phyloP scores from a whole-genome alignment of 345 rosid genomes.

The Populus nigra region DNA sequence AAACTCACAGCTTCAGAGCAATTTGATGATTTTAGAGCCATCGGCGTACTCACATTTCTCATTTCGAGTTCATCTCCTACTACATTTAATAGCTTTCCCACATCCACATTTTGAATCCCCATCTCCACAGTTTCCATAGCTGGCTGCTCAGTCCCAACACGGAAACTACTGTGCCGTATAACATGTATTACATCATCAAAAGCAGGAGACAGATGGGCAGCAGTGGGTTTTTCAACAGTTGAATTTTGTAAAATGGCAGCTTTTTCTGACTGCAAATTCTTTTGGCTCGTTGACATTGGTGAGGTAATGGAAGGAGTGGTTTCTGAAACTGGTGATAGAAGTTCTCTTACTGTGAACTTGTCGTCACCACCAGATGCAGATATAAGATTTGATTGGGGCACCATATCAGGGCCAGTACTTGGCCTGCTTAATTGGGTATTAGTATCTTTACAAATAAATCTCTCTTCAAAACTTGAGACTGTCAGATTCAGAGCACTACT shows the following conservation, averaged over 20 bases:
- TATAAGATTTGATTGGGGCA: conserved; percentile 29
- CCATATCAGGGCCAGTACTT: conserved; percentile 30
- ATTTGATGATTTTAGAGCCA: conserved; percentile 38
- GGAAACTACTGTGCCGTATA: conserved; percentile 79
- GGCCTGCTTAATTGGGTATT: conserved; percentile 32
- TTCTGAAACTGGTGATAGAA: conserved; percentile 47
- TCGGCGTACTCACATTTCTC: conserved; percentile 37
- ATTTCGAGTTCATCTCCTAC: conserved; percentile 68
- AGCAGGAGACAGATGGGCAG: conserved; percentile 52
- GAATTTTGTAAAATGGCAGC: conserved; percentile 37
- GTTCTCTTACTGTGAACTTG: conserved; percentile 68
- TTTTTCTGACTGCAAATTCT: conserved; percentile 42
- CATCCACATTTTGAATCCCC: conserved; percentile 71
- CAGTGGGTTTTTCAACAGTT: conserved; percentile 38
- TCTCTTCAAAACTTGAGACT: conserved; percentile 37
- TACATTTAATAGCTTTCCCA: conserved; percentile 73
- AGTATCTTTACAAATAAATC: conserved; percentile 17
- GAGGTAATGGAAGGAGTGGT: conserved; percentile 33
- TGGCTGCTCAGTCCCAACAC: conserved; percentile 83
- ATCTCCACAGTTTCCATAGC: conserved; percentile 75
- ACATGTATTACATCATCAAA: conserved; percentile 89
- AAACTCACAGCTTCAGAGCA: conserved; percentile 39
- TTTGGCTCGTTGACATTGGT: conserved; percentile 33
- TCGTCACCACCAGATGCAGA: conserved; percentile 53
- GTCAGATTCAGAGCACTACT: conserved; percentile 21